These are phyloP conservation scores for Suillus sp. DNA, from an alignment of 768 basidiomycete genomes.

Conservation along the genomic window DNA sequence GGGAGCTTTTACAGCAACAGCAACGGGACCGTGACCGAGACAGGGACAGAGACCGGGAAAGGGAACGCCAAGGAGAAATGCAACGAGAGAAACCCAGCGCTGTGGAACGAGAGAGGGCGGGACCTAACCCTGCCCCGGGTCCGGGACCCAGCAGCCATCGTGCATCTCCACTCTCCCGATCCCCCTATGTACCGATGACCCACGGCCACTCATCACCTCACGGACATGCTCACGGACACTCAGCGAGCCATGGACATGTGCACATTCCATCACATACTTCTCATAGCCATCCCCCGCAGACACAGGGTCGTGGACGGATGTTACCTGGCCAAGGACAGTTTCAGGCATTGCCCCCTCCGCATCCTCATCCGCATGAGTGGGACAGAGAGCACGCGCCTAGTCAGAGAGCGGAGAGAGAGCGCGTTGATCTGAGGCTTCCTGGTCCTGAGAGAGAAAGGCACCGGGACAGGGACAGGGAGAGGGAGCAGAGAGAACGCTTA, in stretches of 20 bases:
- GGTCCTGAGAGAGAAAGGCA: slow-evolving; percentile 9
- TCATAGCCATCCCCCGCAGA: slow-evolving; percentile 12
- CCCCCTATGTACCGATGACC: slow-evolving; percentile 25
- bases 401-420: slow-evolving; percentile 25
- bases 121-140: not conserved
- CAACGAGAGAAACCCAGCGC: slow-evolving; percentile 6
- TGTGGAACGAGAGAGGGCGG: not conserved
- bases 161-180: slow-evolving; percentile 25
- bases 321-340: slow-evolving; percentile 35
- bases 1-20: slow-evolving; percentile 18
- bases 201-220: slow-evolving; percentile 26
- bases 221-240: slow-evolving; percentile 27
- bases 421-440: slow-evolving; percentile 12
- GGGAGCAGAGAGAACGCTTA: slow-evolving; percentile 25
- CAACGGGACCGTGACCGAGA: slow-evolving; percentile 8
- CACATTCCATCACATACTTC: not conserved
- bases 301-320: slow-evolving; percentile 18
- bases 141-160: slow-evolving; percentile 7
- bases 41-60: slow-evolving; percentile 12
- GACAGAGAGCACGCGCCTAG: slow-evolving; percentile 28
- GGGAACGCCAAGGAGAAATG: slow-evolving; percentile 10
- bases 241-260: slow-evolving; percentile 2
- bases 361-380: slow-evolving; percentile 26
- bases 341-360: slow-evolving; percentile 23
- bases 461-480: slow-evolving; percentile 12